Base-by-base conservation (phyloP, 306 rosid species). In the Dryas alaskensis region DNA sequence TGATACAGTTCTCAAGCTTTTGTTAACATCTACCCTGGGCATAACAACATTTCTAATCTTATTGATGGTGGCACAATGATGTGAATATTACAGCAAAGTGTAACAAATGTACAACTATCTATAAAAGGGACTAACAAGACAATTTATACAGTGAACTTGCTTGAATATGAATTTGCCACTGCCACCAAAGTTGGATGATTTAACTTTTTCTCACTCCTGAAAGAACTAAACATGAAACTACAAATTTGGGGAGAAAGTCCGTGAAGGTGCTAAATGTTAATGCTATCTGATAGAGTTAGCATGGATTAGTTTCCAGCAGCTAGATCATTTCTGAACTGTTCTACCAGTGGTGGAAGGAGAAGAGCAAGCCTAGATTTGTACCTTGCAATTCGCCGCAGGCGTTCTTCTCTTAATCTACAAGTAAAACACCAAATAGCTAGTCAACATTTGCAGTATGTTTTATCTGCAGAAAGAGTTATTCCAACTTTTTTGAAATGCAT, bases 311-410 rank as follows among this genome's bases (percentile, higher is more conserved):
- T 80, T 73, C 90, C 91, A 46, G 91, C 80, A 71, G 91, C 86
- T 60, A 85, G 63, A 69, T 92, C 93, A 72, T 81, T 87, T 67
- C 92, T 79, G 76, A 83, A 79, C 79, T 83, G 92, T 73, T 90
- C 95, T n/a, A 74, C 83, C 0, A 83, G 74, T 8, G 90, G 87
- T 67, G 97, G 97, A 77, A 94, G 95, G 77, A 94, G 88, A 82
- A 92, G 97, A 80, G 90, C 88, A 16, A 94, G 96, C 86, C 99
- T 85, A 46, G 76, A 74, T 80, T 86, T 84, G 85, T 94, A 94
- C 84, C 96, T 86, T 52, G 86, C 80, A 71, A 94, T 94, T 19
- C 96, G 88, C 10, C 49, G 81, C 22, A 79, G 78, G 72, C 99
- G 89, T 58, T 86, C 90, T 79, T 88, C 92, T 78, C 96, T 85